Evolutionary conservation across 2,329 filamentous ascomycete species (phyloP).

Genomic region (Trichoderma atroviride): DNA sequence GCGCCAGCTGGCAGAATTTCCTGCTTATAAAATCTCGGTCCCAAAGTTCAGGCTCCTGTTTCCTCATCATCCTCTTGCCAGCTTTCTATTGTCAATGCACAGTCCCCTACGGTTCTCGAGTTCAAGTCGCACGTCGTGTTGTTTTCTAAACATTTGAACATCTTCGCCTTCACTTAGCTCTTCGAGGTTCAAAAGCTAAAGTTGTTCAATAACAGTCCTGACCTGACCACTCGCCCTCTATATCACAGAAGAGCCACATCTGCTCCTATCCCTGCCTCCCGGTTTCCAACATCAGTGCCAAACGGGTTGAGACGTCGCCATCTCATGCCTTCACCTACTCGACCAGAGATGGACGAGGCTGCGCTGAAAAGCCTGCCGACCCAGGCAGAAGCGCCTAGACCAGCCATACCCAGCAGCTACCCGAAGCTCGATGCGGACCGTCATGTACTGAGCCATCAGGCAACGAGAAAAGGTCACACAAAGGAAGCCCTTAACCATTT

Average conservation of each 20-base stretch:
- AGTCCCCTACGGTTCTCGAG: not conserved
- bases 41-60: slow-evolving; percentile 11
- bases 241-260: slow-evolving; percentile 54
- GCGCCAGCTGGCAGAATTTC: slow-evolving; percentile 1
- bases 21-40: slow-evolving; percentile 19
- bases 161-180: not conserved
- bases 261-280: slow-evolving; percentile 49
- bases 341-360: slow-evolving; percentile 26
- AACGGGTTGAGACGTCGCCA: slow-evolving; percentile 24
- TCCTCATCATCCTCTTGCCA: not conserved
- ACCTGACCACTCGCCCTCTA: not conserved
- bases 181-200: not conserved
- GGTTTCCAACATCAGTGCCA: slow-evolving; percentile 18
- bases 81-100: not conserved
- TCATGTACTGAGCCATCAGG: not conserved
- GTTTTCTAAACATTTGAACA: not conserved
- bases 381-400: not conserved
- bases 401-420: not conserved
- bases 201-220: not conserved
- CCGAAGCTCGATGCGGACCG: not conserved
- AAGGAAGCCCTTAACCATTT: not conserved
- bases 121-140: not conserved
- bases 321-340: slow-evolving; percentile 30
- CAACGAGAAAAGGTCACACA: not conserved
- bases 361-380: not conserved